phyloP scores from a whole-genome alignment of 2,329 filamentous ascomycete species.

The Colletotrichum magnum region DNA sequence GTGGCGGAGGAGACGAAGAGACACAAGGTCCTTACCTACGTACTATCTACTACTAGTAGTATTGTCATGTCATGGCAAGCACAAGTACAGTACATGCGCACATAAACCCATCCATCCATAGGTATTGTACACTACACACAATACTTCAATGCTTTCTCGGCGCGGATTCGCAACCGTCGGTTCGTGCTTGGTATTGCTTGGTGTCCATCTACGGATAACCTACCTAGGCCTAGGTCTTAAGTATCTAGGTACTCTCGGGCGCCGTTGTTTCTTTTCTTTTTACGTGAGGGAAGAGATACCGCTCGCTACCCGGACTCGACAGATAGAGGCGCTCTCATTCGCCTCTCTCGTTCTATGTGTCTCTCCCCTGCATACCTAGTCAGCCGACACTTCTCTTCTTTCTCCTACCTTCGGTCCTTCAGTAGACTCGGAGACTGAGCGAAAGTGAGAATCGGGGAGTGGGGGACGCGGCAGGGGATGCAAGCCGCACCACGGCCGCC shows the following conservation, averaged over 20 bases:
- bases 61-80: too few species aligned
- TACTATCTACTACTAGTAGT: too few species aligned
- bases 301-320: conserved; percentile 4
- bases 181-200: not conserved
- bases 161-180: too few species aligned
- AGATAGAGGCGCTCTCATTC: not conserved
- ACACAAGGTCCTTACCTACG: too few species aligned
- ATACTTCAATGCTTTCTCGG: too few species aligned
- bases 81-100: too few species aligned
- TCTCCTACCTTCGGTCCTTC: conserved; percentile 21
- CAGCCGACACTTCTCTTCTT: conserved; percentile 20
- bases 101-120: too few species aligned
- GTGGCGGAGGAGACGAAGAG: too few species aligned
- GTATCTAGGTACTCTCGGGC: not conserved
- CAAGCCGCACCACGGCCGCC: conserved; percentile 25
- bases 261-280: conserved; percentile 3
- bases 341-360: not conserved
- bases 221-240: not conserved
- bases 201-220: not conserved
- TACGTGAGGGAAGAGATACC: not conserved
- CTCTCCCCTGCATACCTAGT: conserved; percentile 18
- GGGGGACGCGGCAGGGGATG: conserved; percentile 30
- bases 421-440: conserved; percentile 33
- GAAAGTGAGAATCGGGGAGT: conserved; percentile 33
- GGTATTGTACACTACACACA: too few species aligned